Evolutionary conservation across 2,329 filamentous ascomycete species (phyloP), one percentile per base, ranked within the genome.

Genomic region (Fonsecaea multimorphosa): DNA sequence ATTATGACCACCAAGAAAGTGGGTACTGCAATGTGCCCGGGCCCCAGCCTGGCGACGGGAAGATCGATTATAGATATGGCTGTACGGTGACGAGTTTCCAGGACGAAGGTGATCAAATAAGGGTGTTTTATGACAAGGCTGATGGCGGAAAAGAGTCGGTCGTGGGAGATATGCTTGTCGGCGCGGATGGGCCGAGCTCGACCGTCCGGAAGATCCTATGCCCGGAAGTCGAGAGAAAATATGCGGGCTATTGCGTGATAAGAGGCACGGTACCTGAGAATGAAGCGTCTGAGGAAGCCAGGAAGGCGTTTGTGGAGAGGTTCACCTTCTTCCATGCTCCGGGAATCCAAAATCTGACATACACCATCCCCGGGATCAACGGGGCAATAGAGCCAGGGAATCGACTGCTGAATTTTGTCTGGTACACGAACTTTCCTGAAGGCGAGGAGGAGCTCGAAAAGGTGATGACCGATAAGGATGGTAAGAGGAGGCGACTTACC

Each of bases 231-330:
- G 59, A 64, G 34, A 52, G 67, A 32, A 65, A 68, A 27, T 73
- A 73, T 57, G 67, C 68, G 5, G 79, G 80, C 1, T 82, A 82
- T 72, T 78, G 78, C 66, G 79, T 78, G 3, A 76, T 80, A 27
- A 73, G 81, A 8, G 81, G 80, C 1, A 81, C 78, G 0, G 72
- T 83, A 2, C 71, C 68, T 1, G 81, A 83, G 67, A 61, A 68
- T n/a, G 75, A 78, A 38, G 75, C 77, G 3, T 78, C 75, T 29
- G 73, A 75, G 22, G 67, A 74, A 3, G 71, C 78, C 6, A 74
- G 63, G 36, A 59, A 62, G 16, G 63, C 55, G 40, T 72, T 72
- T 31, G 54, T 63, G 8, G 66, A 71, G 44, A 61, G 58, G 22
- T 65, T 68, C 31, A 67, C 63, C 11, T 70, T 68, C 63, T 70